A percentile compares a stretch with the other conserved stretches of the same genome.
These are phyloP conservation scores for Silene conica DNA, from an alignment of 148 eudicot species.

Conservation along the genomic window DNA sequence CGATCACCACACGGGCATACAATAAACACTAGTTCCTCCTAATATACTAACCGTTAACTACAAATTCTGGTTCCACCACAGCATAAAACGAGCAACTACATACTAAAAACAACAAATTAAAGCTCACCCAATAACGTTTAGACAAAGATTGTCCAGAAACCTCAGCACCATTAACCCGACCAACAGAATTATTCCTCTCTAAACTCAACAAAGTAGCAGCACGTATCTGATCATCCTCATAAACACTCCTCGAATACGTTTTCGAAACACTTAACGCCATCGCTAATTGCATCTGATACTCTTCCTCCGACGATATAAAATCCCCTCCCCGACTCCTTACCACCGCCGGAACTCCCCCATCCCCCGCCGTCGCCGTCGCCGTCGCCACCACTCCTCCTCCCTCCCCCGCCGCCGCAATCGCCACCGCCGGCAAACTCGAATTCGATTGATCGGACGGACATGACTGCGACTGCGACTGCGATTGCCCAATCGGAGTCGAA, in stretches of 20 bases:
- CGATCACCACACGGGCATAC: no score
- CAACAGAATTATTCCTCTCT: slow-evolving; percentile 27
- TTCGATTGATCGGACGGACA: slow-evolving; percentile 11
- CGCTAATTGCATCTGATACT: slow-evolving; percentile 91
- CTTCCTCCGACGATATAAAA: slow-evolving; percentile 82
- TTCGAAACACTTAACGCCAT: slow-evolving; percentile 87
- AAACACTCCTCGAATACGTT: slow-evolving; percentile 36
- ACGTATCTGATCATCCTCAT: slow-evolving; percentile 55
- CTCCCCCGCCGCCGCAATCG: slow-evolving; percentile 28
- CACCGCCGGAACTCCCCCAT: background rate
- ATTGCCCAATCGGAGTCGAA: background rate
- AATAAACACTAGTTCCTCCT: no score
- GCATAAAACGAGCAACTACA: background rate
- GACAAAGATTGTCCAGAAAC: slow-evolving; percentile 57
- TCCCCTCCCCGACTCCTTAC: slow-evolving; percentile 25
- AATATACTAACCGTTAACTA: no score
- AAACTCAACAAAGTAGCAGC: slow-evolving; percentile 48
- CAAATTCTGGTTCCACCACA: no score
- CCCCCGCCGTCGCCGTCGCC: background rate
- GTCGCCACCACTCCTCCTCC: background rate
- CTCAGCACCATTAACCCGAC: slow-evolving; percentile 29
- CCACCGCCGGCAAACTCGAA: background rate
- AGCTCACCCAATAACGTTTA: slow-evolving; percentile 83
- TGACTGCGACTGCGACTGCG: slow-evolving; percentile 12
- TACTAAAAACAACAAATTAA: background rate